phyloP scores from a whole-genome alignment of 2,329 filamentous ascomycete genomes.

The Fusarium staphyleae region DNA sequence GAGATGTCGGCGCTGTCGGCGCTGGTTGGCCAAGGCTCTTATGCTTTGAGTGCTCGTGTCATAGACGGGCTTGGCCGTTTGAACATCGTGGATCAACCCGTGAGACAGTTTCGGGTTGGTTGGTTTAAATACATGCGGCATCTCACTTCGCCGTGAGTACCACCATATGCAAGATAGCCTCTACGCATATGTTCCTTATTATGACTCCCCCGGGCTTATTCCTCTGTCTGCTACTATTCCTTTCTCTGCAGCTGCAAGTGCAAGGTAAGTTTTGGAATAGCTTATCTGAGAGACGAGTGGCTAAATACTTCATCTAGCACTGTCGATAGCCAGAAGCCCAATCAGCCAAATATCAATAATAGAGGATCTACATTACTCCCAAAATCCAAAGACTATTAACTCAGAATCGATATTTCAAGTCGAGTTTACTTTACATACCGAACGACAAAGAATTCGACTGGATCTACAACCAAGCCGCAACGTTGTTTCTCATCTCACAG shows the following conservation, averaged over 20 bases:
- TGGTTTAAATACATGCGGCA: too few relatives aligned
- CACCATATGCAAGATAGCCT: too few relatives aligned
- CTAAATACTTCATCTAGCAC: conserved; percentile 11
- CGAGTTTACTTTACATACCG: conserved; percentile 14
- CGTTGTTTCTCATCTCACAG: conserved; percentile 20
- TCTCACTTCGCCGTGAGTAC: too few relatives aligned
- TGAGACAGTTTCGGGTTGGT: too few relatives aligned
- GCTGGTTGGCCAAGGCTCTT: conserved; percentile 6
- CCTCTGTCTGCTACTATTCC: conserved; percentile 1
- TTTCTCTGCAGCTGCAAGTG: background rate
- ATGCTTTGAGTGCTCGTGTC: too few relatives aligned
- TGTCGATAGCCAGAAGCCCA: conserved; percentile 9
- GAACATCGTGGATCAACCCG: too few relatives aligned
- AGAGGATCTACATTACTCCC: conserved; percentile 13
- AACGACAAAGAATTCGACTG: conserved; percentile 3
- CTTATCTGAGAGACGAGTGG: background rate
- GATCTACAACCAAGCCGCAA: conserved; percentile 23
- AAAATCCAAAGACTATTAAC: conserved; percentile 6
- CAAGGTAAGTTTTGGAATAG: conserved; percentile 13
- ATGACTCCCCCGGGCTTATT: conserved; percentile 18
- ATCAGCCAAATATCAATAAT: conserved; percentile 9
- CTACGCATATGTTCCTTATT: background rate
- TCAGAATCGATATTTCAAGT: conserved; percentile 22
- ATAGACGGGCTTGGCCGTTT: too few relatives aligned
- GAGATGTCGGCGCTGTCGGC: background rate